A percentile compares a stretch with the other conserved stretches of the same genome.
phyloP scores from a whole-genome alignment of 2,329 filamentous ascomycete genomes.

The Aureobasidium uvarum region DNA sequence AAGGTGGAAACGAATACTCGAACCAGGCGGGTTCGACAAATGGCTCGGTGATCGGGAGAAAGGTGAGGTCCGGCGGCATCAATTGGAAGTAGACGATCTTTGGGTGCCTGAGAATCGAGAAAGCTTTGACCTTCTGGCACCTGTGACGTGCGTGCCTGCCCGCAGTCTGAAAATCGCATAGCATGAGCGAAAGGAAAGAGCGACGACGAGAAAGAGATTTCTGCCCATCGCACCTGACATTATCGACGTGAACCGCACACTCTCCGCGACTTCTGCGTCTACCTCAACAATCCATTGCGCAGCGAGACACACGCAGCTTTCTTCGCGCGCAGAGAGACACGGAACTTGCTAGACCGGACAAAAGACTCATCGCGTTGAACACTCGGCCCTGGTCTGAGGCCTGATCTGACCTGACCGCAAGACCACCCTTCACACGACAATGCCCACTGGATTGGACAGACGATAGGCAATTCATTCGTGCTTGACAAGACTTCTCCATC shows the following conservation, averaged over 20 bases:
- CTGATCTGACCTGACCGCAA: constrained; percentile 10
- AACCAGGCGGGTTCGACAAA: neutral
- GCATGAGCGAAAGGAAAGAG: constrained; percentile 17
- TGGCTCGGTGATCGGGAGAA: constrained; percentile 12
- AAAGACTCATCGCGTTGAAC: constrained; percentile 15
- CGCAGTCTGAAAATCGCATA: constrained; percentile 15
- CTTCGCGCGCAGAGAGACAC: constrained; percentile 11
- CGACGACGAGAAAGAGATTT: constrained; percentile 24
- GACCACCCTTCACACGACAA: constrained; percentile 1
- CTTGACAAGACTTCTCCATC: neutral
- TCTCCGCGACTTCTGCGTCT: neutral
- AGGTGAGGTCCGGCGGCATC: neutral
- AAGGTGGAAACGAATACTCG: constrained; percentile 6
- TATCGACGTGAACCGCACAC: neutral
- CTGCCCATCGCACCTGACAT: neutral
- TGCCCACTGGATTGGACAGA: neutral
- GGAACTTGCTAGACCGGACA: constrained; percentile 16
- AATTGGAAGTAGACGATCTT: neutral
- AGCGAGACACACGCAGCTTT: constrained; percentile 11
- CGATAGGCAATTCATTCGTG: constrained; percentile 16
- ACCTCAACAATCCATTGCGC: neutral
- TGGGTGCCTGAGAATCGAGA: constrained; percentile 17
- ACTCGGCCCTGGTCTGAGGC: constrained; percentile 10
- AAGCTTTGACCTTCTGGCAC: constrained; percentile 11
- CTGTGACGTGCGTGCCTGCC: constrained; percentile 17